A percentile compares a stretch with the other conserved stretches of the same genome.
Conservation (phyloP, 371 early-diverging fungal species). For the Lichtheimia ramosa region DNA sequence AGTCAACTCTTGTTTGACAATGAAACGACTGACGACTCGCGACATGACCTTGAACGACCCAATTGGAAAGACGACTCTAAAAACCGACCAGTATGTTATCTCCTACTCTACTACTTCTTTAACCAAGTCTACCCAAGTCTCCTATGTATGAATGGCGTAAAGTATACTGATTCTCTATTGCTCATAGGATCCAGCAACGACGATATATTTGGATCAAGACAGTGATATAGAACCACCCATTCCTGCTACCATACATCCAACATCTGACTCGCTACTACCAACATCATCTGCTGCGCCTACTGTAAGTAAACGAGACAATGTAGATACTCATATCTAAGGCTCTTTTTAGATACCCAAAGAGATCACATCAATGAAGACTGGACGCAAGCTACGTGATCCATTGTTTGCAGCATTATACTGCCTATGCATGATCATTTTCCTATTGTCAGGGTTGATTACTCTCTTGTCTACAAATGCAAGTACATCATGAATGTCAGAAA, state of each 20-base stretch:
- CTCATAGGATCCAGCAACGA: constrained; percentile 53
- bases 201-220: constrained; percentile 52
- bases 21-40: constrained; percentile 10
- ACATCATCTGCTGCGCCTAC: constrained; percentile 32
- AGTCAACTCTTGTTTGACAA: constrained; percentile 45
- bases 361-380: constrained; percentile 23
- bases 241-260: constrained; percentile 13
- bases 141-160: no score
- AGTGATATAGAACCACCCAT: constrained; percentile 12
- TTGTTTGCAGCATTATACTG: constrained; percentile 51
- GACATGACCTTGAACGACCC: constrained; percentile 10
- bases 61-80: constrained; percentile 17
- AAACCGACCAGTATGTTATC: constrained; percentile 24
- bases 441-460: constrained; percentile 48
- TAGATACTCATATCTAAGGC: neutral
- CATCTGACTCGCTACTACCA: constrained; percentile 44
- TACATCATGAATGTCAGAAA: neutral
- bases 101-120: neutral
- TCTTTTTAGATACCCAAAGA: constrained; percentile 40
- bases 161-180: neutral
- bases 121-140: neutral
- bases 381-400: constrained; percentile 58
- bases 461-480: constrained; percentile 60
- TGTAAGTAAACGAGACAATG: neutral
- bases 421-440: constrained; percentile 33